Percentiles rank a stretch among this genome's conserved stretches.
Evolutionary conservation across 805 yeast genomes (phyloP).

Genomic region (Monosporozyma yasuniensis): DNA sequence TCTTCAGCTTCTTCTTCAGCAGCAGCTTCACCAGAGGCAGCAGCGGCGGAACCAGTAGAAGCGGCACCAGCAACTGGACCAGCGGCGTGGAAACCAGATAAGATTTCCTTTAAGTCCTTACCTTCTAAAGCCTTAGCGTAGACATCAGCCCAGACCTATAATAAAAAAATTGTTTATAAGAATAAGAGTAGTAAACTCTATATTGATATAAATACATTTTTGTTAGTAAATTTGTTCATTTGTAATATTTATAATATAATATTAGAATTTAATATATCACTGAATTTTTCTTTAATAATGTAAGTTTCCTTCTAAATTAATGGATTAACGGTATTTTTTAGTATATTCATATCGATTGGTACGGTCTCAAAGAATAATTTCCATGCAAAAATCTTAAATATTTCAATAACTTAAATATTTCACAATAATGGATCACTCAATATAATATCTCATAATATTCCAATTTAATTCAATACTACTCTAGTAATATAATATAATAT

Average conservation of each 20-base stretch:
- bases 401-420: too few relatives aligned
- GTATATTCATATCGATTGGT: too few relatives aligned
- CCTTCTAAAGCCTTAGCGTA: conserved; percentile 80
- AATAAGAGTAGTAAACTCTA: background rate
- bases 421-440: too few relatives aligned
- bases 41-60: conserved; percentile 38
- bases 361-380: too few relatives aligned
- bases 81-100: conserved; percentile 45
- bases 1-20: conserved; percentile 55
- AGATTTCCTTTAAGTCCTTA: conserved; percentile 64
- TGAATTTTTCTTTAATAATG: background rate
- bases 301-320: too few relatives aligned
- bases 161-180: background rate
- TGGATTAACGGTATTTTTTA: too few relatives aligned
- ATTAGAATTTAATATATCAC: background rate
- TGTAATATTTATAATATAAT: background rate
- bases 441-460: too few relatives aligned
- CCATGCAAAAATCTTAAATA: too few relatives aligned
- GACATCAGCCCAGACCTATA: conserved; percentile 64
- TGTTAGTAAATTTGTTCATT: background rate
- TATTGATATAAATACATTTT: background rate
- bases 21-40: conserved; percentile 41
- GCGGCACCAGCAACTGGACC: conserved; percentile 38
- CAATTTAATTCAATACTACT: too few relatives aligned
- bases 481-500: too few relatives aligned